Evolutionary conservation across 2,329 filamentous ascomycete species (phyloP).

Genomic region (Lasiodiplodia theobromae): DNA sequence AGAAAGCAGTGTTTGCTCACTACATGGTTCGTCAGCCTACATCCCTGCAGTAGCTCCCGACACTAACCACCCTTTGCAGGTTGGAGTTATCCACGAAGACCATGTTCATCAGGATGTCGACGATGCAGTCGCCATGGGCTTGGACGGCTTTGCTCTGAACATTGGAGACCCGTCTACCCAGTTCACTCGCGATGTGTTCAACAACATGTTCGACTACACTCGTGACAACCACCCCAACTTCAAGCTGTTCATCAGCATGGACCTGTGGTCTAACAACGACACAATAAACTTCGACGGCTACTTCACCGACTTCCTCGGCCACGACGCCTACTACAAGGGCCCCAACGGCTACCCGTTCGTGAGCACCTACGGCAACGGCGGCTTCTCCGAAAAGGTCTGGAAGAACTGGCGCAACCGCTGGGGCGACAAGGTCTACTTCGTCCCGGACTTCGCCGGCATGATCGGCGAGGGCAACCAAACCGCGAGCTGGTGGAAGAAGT

Average conservation of each 20-base stretch:
- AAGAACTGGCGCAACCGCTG: neutral
- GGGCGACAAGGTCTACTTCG: slow-evolving; percentile 38
- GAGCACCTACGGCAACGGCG: slow-evolving; percentile 10
- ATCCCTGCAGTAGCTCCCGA: too few species aligned
- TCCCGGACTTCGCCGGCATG: slow-evolving; percentile 41
- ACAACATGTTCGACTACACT: slow-evolving; percentile 20
- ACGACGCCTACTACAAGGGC: slow-evolving; percentile 14
- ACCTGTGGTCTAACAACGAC: slow-evolving; percentile 10
- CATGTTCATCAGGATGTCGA: slow-evolving; percentile 17
- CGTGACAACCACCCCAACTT: slow-evolving; percentile 19
- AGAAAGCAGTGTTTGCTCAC: slow-evolving; percentile 13
- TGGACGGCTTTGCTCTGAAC: slow-evolving; percentile 13
- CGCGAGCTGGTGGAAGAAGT: slow-evolving; percentile 40
- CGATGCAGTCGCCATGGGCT: slow-evolving; percentile 12
- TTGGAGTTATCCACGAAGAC: slow-evolving; percentile 3
- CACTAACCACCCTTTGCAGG: neutral
- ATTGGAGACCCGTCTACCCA: neutral
- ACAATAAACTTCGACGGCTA: neutral
- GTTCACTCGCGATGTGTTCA: neutral
- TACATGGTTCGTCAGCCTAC: slow-evolving; percentile 8
- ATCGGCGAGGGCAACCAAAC: slow-evolving; percentile 41
- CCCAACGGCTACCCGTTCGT: slow-evolving; percentile 14
- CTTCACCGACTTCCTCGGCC: slow-evolving; percentile 8
- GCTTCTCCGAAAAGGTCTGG: neutral
- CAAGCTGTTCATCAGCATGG: slow-evolving; percentile 22